Evolutionary conservation across 352 stramenopile species (phyloP), one percentile per base, ranked within the genome.

Genomic region (Phytophthora pini): DNA sequence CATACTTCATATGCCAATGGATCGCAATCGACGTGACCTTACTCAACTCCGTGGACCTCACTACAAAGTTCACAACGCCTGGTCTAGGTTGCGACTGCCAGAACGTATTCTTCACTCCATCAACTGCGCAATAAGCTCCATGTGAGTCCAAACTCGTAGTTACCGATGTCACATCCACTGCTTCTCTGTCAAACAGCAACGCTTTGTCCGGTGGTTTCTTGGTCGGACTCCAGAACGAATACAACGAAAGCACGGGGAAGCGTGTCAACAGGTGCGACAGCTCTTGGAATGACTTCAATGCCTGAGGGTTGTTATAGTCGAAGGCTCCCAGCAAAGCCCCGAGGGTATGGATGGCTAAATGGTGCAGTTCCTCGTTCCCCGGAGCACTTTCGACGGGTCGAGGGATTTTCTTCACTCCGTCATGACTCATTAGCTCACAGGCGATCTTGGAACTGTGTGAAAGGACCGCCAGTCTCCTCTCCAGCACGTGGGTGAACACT

Each of bases 211-310:
- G 84, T 10, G 71, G 64, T 27, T 78, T 82, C 43, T 86, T 89
- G n/a, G 61, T 74, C 6, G 88, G 88, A 41, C 87, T 94, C 88
- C 88, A 96, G 56, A 93, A 96, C 15, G 87, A 82, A 52, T 90
- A 94, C 38, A 96, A 55, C 41, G 88, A 95, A 11, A 96, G 66
- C 41, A 79, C 72, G 0, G 87, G 87, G 26, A 95, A 94, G 69
- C 68, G 88, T 26, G 65, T 71, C n/a, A 96, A 68, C 27, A 96
- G 56, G n/a, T 84, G 77, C 7, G 82, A 76, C 52, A 96, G 74
- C 47, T 96, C 88, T 65, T 93, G 46, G 55, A 96, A 95, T 2
- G 86, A 75, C n/a, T 73, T 67, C 11, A 85, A 58, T 1, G 87
- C 81, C 5, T 79, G 62, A 15, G 63, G 51, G n/a, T 60, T 77